Evolutionary conservation across 495 filamentous ascomycete species (phyloP), one percentile per base, ranked within the genome.

Genomic region (Talaromyces nanjingensis): DNA sequence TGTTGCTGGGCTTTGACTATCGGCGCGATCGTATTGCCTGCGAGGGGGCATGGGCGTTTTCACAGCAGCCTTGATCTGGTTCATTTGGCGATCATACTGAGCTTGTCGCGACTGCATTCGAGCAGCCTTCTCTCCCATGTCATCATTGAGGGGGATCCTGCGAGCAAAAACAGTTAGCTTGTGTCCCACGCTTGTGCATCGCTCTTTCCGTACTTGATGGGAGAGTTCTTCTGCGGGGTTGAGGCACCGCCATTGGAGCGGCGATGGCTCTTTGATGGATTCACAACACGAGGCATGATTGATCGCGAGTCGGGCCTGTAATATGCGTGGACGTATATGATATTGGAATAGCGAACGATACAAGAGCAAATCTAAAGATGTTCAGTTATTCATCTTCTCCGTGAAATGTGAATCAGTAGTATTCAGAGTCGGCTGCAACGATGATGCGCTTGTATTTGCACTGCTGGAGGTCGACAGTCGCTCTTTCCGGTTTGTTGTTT

Each of bases 111-210:
- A 90, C 70, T 96, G 91, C 68, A 92, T 80, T 31, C 96, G 89
- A 68, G 89, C 87, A 39, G 91, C 91, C 75, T 96, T 97, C 74
- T 99, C 94, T 60, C 86, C 86, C 65, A 86, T 85, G 77, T 99
- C 94, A 83, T 99, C 94, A 76, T 98, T 97, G 47, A 99, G 83
- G 9, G 96, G 93, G 62, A 98, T 96, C 63, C 82, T 83, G n/a
- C 54, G 68, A 47, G 66, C 66, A 58, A 33, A 61, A 24, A 24
- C 9, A 54, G 52, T 60, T 14, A 53, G 53, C n/a, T 39, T 56
- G 20, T 20, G 42, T 68, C 31, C 49, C 57, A 61, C 42, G 54
- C 29, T 14, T 11, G 25, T 24, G 42, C 31, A 16, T 52, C 60
- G 66, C 66, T 68, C 62, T 65, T 69, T 62, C 70, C 85, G 66